Evolutionary conservation across 78 protist genomes (phyloP), one percentile per base, ranked within the genome.

Genomic region (Tieghemostelium lacteum): DNA sequence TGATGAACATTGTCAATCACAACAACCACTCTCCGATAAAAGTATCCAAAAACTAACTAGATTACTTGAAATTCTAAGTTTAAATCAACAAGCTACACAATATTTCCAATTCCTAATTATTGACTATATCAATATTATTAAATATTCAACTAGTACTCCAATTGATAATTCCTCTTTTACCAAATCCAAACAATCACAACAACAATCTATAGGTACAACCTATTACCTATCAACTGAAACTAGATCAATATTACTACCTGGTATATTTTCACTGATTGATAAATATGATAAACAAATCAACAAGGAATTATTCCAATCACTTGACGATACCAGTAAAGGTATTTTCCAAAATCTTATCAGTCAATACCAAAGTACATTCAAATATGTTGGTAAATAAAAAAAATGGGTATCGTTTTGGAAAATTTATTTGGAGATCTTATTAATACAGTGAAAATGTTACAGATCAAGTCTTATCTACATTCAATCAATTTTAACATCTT

Each of bases 71-170:
- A 34, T 40, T 1, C 64, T 83, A 12, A 69, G 89, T 60, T 28
- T 19, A 34, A 52, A 45, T 39, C 57, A 66, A 58, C 54, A 69
- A 10, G 26, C 24, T 36, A 63, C 66, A 12, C 20, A 26, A 12
- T 83, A 69, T 22, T 63, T 69, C 3, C 75, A 83, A 34, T 58
- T 54, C 26, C 24, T 83, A 14, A 58, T 83, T 45, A 33, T 83
- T 0, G 89, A 83, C 50, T 83, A 83, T 57, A 50, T 83, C 26
- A 60, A 67, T 39, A 28, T 83, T 8, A 28, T 83, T 55, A 69
- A 57, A 37, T 66, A 69, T 28, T 63, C 64, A 29, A 72, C 76
- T 7, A 57, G 63, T 57, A 36, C 10, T 64, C 10, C 1, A 0
- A 33, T 28, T 57, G n/a, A n/a, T n/a, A n/a, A n/a, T n/a, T n/a